phyloP scores from a whole-genome alignment of 805 yeast species.

The Maudiozyma bulderi region DNA sequence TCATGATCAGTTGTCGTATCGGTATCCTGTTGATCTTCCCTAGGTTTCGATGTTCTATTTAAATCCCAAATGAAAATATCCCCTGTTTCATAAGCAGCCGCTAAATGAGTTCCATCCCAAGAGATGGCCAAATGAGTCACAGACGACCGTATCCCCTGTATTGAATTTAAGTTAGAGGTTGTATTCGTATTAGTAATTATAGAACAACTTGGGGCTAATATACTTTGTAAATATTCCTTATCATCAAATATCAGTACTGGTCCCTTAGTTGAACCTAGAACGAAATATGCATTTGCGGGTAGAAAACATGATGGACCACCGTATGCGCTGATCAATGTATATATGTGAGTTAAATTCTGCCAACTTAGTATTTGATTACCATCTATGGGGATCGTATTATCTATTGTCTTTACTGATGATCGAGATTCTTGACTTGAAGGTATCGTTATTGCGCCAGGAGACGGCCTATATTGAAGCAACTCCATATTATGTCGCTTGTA shows the following conservation, averaged over 20 bases:
- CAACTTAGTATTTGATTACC: constrained; percentile 8
- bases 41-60: constrained; percentile 4
- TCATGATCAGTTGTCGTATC: background rate
- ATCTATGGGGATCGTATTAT: background rate
- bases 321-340: constrained; percentile 25
- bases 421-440: background rate
- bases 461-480: background rate
- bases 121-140: constrained; percentile 53
- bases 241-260: constrained; percentile 56
- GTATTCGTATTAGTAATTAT: background rate
- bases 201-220: constrained; percentile 17
- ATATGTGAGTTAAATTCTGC: constrained; percentile 17
- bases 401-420: too few species aligned
- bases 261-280: constrained; percentile 67
- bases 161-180: background rate
- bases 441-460: background rate
- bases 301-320: constrained; percentile 45
- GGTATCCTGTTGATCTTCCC: background rate
- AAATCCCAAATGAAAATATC: constrained; percentile 62
- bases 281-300: constrained; percentile 37
- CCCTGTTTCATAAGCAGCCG: constrained; percentile 63
- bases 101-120: constrained; percentile 58
- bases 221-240: constrained; percentile 45
- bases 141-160: constrained; percentile 28
- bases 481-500: background rate